Percentiles rank a stretch among this genome's conserved stretches.
Conservation (phyloP, 2,329 filamentous ascomycete genomes). For the Bipolaris oryzae region DNA sequence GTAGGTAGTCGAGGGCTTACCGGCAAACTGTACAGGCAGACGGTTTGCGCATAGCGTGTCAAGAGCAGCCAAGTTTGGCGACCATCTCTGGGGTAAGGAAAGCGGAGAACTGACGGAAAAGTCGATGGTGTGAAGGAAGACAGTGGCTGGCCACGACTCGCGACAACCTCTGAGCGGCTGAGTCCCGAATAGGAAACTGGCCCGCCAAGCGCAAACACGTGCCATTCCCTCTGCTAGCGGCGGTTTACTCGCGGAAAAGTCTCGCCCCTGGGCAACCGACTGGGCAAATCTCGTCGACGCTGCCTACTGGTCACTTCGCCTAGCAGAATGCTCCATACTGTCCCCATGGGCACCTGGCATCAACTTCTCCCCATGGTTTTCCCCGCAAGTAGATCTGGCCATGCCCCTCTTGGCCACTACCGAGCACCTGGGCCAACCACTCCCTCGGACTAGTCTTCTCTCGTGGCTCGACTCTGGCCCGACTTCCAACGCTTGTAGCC, state of each 20-base stretch:
- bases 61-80: slow-evolving; percentile 15
- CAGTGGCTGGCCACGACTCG: slow-evolving; percentile 6
- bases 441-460: slow-evolving; percentile 19
- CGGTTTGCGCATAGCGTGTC: slow-evolving; percentile 29
- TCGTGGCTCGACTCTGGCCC: slow-evolving; percentile 9
- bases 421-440: slow-evolving; percentile 15
- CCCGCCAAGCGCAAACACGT: neutral
- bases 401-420: slow-evolving; percentile 21
- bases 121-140: neutral
- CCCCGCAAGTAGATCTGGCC: slow-evolving; percentile 25
- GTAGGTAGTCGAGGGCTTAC: slow-evolving; percentile 17
- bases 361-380: slow-evolving; percentile 18
- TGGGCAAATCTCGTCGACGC: slow-evolving; percentile 4
- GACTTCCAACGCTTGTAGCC: neutral
- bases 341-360: slow-evolving; percentile 25
- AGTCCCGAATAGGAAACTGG: slow-evolving; percentile 4
- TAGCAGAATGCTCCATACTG: slow-evolving; percentile 16
- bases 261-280: slow-evolving; percentile 10
- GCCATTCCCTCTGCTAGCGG: slow-evolving; percentile 16
- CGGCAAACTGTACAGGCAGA: slow-evolving; percentile 31
- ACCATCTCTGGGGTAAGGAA: slow-evolving; percentile 13
- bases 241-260: slow-evolving; percentile 27
- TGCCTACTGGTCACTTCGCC: slow-evolving; percentile 18
- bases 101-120: slow-evolving; percentile 24
- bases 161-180: neutral